phyloP scores from a whole-genome alignment of 441 rosid genomes.

The Kokia cookei region DNA sequence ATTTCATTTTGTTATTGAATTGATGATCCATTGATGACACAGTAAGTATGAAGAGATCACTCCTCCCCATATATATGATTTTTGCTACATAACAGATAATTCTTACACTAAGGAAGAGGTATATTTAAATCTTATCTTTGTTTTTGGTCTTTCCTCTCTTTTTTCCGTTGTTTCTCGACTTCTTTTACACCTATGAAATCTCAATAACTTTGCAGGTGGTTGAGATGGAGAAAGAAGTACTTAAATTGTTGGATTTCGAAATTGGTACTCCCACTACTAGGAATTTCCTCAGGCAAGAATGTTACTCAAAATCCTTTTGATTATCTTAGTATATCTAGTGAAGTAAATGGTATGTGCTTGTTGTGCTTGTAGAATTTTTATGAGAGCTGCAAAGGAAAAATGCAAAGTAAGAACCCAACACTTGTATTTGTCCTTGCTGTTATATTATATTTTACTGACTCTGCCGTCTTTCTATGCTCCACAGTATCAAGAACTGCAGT shows the following conservation, averaged over 20 bases:
- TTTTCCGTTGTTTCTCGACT: background rate
- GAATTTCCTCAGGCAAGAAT: constrained; percentile 32
- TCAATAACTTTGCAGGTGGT: constrained; percentile 22
- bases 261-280: constrained; percentile 31
- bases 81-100: constrained; percentile 35
- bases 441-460: background rate
- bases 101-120: constrained; percentile 37
- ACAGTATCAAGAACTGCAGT: constrained; percentile 22
- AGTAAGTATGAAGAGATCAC: constrained; percentile 38
- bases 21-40: constrained; percentile 8
- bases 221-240: constrained; percentile 28
- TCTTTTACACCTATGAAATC: background rate
- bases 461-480: background rate
- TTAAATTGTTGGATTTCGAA: constrained; percentile 27
- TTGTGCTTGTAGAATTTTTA: constrained; percentile 21
- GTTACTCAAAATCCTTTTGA: background rate
- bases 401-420: constrained; percentile 15
- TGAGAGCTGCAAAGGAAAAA: constrained; percentile 18
- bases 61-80: constrained; percentile 31
- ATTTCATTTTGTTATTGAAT: background rate
- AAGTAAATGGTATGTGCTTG: constrained; percentile 6
- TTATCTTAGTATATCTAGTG: background rate
- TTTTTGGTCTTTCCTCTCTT: background rate
- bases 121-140: background rate
- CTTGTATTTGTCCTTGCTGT: background rate